phyloP scores from a whole-genome alignment of 176 grass and related monocot species.

The Triticum timopheevii region DNA sequence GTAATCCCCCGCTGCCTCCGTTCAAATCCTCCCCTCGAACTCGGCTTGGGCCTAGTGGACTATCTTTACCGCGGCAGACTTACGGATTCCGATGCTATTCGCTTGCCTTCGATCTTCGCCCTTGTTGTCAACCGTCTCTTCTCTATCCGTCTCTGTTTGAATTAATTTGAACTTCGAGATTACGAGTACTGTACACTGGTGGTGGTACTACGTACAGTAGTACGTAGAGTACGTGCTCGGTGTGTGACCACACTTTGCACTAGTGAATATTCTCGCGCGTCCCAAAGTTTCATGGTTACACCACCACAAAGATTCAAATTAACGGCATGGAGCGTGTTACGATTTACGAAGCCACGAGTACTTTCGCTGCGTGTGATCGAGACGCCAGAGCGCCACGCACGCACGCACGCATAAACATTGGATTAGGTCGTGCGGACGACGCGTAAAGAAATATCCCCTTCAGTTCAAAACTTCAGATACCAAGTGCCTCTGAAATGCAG shows the following conservation, averaged over 20 bases:
- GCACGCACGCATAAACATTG: too few relatives aligned
- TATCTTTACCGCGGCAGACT: not conserved
- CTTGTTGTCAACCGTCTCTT: not conserved
- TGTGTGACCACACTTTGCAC: not conserved
- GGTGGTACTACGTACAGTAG: not conserved
- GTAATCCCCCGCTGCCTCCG: not conserved
- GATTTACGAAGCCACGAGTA: not conserved
- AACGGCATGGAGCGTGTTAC: not conserved
- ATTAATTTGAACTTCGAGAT: constrained; percentile 29
- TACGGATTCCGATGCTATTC: not conserved
- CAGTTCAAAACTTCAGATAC: too few relatives aligned
- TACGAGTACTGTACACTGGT: not conserved
- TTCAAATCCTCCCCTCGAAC: constrained; percentile 26
- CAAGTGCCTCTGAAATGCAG: too few relatives aligned
- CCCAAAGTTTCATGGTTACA: not conserved
- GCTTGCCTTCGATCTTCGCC: not conserved
- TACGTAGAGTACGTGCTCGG: not conserved
- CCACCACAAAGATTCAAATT: constrained; percentile 4
- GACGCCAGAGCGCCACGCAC: constrained; percentile 8
- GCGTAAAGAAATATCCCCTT: too few relatives aligned
- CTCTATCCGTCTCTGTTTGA: not conserved
- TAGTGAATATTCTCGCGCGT: not conserved
- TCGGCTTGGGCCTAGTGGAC: not conserved
- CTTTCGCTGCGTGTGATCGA: not conserved
- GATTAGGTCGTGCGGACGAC: too few relatives aligned